Base-by-base conservation (phyloP, 129 eudicot species). In the Centrapalus pauciflorus region DNA sequence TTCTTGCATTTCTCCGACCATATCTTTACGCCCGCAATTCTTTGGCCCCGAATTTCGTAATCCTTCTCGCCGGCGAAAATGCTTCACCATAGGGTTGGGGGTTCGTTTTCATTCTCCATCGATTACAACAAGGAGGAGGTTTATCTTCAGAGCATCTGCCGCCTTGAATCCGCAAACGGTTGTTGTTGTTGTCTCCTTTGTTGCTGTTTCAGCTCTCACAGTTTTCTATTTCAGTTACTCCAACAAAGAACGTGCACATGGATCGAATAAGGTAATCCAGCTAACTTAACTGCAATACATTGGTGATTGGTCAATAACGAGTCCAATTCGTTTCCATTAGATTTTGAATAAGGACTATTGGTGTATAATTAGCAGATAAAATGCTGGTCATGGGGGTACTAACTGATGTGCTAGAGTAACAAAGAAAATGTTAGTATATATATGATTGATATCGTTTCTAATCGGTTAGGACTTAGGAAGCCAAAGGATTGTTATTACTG, bases 161-260 rank as follows among this genome's bases (percentile, higher is more conserved):
- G 61, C 82, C 50, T 59, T 91, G 21, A 71, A 68, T 46, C 51
- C 88, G 23, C 82, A 81, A 32, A 67, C 95, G 9, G 50, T 79
- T 68, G 56, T 78, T 51, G 73, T 81, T 9, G 76, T 83, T 0
- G 85, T 79, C 30, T 80, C 85, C 21, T 82, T 81, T 34, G 84
- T 86, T 7, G 73, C 95, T 2, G 86, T 85, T 64, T 85, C 98
- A 0, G 95, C 98, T 32, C 70, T 83, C 55, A 25, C 94, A 0
- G 78, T 80, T 1, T 77, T 79, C 52, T 83, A 60, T 66, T 65
- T 80, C 45, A 67, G 72, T 69, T 80, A 37, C 72, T 58, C 69
- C 19, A 80, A 62, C 7, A 62, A 54, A 11, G 82, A 81, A 27
- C 43, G 16, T 33, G 25, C 32, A 12, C 46, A 73, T 52, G 9